Percentiles rank a stretch among this genome's conserved stretches.
Conservation (phyloP, 73 alveolate species). For the Paramecium biaurelia region DNA sequence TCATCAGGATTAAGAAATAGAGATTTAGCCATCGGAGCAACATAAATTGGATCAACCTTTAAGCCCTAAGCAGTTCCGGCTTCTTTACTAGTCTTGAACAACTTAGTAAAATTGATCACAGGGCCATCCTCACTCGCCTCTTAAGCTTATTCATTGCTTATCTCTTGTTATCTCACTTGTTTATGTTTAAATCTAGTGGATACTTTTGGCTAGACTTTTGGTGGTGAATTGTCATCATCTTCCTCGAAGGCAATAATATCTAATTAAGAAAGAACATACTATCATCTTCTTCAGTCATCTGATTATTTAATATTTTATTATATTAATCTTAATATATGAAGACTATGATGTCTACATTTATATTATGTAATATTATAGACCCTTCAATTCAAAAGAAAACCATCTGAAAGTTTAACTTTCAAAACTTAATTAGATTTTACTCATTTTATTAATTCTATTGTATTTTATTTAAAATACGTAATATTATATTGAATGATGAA, state of each 20-base stretch:
- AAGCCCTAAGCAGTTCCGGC: background rate
- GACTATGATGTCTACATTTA: background rate
- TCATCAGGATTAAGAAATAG: background rate
- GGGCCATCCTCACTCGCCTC: conserved; percentile 2
- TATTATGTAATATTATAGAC: background rate
- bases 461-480: background rate
- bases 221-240: conserved; percentile 12
- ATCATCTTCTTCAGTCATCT: background rate
- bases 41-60: background rate
- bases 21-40: background rate
- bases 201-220: background rate
- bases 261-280: background rate
- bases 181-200: background rate
- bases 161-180: background rate
- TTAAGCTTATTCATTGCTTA: background rate
- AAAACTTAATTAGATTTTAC: background rate
- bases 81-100: conserved; percentile 1
- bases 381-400: too few species aligned
- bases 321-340: background rate
- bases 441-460: too few species aligned
- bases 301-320: background rate
- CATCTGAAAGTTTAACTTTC: background rate
- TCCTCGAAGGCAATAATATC: conserved; percentile 49
- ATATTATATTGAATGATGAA: too few species aligned
- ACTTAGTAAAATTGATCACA: conserved; percentile 8